phyloP scores from a whole-genome alignment of 345 rosid genomes.

The Euphorbia peplus region DNA sequence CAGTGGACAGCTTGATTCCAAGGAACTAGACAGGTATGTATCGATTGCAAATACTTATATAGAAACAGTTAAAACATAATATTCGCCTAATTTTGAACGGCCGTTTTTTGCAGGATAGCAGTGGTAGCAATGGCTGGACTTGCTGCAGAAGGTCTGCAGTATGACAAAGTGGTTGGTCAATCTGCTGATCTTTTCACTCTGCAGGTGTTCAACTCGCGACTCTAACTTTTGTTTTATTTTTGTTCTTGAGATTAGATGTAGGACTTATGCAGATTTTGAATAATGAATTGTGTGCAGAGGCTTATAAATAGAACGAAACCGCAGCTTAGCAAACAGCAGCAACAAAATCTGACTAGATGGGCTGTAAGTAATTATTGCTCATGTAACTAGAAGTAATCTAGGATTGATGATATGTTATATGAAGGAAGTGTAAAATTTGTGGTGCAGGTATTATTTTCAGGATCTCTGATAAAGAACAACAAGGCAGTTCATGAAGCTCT shows the following conservation, averaged over 20 bases:
- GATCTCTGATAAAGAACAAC: constrained; percentile 80
- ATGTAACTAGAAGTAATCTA: neutral
- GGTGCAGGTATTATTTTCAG: constrained; percentile 81
- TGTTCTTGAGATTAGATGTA: neutral
- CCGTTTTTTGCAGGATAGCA: constrained; percentile 63
- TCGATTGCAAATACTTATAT: too few species aligned
- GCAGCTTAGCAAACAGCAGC: constrained; percentile 74
- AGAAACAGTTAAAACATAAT: too few species aligned
- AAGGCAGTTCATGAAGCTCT: constrained; percentile 62
- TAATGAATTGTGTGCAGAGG: constrained; percentile 42
- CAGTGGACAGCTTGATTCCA: constrained; percentile 83
- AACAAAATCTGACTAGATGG: constrained; percentile 96
- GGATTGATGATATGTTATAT: neutral
- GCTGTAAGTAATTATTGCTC: constrained; percentile 55
- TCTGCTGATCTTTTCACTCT: constrained; percentile 98
- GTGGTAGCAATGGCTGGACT: constrained; percentile 95
- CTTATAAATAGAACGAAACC: constrained; percentile 86
- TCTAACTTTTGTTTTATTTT: neutral
- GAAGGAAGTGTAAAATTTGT: neutral
- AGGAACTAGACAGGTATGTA: constrained; percentile 80
- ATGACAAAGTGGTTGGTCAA: constrained; percentile 92
- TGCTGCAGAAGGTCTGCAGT: constrained; percentile 86
- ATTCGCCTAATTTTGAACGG: too few species aligned
- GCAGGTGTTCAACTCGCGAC: constrained; percentile 45
- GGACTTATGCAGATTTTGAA: neutral